Evolutionary conservation across 2,329 filamentous ascomycete species (phyloP).

Genomic region (Cladosporium sp.): DNA sequence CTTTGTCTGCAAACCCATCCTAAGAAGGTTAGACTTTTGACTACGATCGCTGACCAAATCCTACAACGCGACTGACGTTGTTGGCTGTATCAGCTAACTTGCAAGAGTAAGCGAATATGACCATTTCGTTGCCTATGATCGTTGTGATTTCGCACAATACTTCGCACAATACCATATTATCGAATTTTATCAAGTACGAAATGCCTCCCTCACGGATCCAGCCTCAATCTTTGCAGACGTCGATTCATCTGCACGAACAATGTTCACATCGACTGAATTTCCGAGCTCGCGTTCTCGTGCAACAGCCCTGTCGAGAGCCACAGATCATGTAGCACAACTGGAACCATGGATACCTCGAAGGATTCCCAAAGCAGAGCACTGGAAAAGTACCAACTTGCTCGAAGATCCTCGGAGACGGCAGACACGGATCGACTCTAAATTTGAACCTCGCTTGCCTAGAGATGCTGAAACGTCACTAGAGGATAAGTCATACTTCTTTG

Average conservation of each 20-base stretch:
- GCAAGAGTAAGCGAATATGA: neutral
- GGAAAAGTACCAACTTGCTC: neutral
- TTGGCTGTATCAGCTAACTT: neutral
- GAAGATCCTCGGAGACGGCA: neutral
- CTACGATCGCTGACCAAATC: neutral
- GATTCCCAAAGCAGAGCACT: neutral
- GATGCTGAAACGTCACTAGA: neutral
- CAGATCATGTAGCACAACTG: neutral
- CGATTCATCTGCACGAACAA: neutral
- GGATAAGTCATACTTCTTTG: neutral
- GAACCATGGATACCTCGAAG: neutral
- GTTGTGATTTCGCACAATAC: no score
- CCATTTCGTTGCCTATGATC: no score
- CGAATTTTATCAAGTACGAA: neutral
- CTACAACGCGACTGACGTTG: neutral
- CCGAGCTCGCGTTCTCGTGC: neutral
- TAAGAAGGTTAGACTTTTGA: neutral
- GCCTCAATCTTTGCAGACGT: neutral
- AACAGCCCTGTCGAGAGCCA: neutral
- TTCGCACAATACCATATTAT: neutral
- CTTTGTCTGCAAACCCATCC: neutral
- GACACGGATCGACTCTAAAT: neutral
- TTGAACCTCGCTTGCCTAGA: neutral
- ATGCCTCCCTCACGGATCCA: neutral
- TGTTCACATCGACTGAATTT: neutral